A percentile compares a stretch with the other conserved stretches of the same genome.
These are phyloP conservation scores for Penicillium crystallinum DNA, from an alignment of 495 filamentous ascomycete genomes.

Conservation along the genomic window DNA sequence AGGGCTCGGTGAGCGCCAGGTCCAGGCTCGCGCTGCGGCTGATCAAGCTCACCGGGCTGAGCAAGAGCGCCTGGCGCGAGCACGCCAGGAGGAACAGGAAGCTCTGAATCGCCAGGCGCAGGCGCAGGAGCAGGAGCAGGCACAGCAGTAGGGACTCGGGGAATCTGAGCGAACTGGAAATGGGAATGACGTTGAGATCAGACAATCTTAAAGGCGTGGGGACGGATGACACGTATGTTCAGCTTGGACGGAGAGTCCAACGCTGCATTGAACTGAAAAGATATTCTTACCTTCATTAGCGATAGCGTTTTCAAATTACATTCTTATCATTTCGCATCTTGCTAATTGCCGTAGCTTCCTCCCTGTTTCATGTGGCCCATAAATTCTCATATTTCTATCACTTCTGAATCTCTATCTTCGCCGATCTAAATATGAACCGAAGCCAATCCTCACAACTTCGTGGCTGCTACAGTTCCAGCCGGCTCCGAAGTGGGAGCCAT, in stretches of 20 bases:
- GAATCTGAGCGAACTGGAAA: background rate
- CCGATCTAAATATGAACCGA: background rate
- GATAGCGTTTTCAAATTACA: background rate
- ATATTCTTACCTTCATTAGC: background rate
- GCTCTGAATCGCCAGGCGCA: background rate
- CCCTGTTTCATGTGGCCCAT: no score
- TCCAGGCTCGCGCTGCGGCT: conserved; percentile 61
- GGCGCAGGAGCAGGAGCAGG: background rate
- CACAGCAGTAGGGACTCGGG: background rate
- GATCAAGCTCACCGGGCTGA: conserved; percentile 37
- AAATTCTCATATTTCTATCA: background rate
- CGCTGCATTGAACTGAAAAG: background rate
- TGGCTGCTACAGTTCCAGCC: background rate
- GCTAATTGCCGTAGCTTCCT: no score
- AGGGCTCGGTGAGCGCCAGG: conserved; percentile 78
- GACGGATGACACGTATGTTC: no score
- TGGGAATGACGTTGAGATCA: background rate
- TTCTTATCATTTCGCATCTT: no score
- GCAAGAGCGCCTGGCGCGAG: conserved; percentile 36
- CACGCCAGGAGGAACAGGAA: background rate
- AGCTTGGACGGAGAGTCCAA: no score
- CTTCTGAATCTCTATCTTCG: background rate
- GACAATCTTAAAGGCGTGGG: no score
- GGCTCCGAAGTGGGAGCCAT: conserved; percentile 25
- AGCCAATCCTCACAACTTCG: conserved; percentile 8